phyloP scores from a whole-genome alignment of 805 yeast species.

The Tetrapisispora namnaoensis region DNA sequence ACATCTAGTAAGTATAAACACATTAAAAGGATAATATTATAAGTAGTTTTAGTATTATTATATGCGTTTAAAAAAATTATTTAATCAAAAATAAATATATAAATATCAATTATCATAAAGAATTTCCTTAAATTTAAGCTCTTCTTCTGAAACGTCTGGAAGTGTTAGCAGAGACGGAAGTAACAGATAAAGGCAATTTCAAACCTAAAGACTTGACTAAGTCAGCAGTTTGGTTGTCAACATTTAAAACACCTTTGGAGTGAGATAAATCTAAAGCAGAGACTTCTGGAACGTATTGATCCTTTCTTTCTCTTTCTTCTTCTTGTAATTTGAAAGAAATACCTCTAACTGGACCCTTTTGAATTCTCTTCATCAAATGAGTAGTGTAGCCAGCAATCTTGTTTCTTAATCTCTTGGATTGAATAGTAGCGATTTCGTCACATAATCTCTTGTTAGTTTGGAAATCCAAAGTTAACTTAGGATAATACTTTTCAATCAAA shows the following conservation, averaged over 20 bases:
- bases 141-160: conserved; percentile 89
- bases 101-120: background rate
- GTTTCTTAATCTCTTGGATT: conserved; percentile 99
- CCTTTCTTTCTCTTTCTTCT: conserved; percentile 99
- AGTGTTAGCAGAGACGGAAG: conserved; percentile 83
- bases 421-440: conserved; percentile 96
- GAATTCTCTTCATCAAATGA: conserved; percentile 99
- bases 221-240: conserved; percentile 93
- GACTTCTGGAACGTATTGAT: conserved; percentile 99
- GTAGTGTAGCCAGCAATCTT: conserved; percentile 99
- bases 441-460: conserved; percentile 99
- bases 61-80: conserved; percentile 3
- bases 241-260: conserved; percentile 93
- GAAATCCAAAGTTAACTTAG: conserved; percentile 98
- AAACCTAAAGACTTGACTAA: conserved; percentile 90
- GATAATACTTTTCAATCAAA: conserved; percentile 98
- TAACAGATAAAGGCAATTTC: conserved; percentile 77
- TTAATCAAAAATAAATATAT: conserved; percentile 1
- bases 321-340: conserved; percentile 99
- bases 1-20: background rate
- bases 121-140: conserved; percentile 37
- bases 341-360: conserved; percentile 99
- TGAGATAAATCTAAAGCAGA: conserved; percentile 98
- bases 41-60: conserved; percentile 1
- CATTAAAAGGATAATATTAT: too few relatives aligned